Percentiles rank a stretch among this genome's conserved stretches.
These are phyloP conservation scores for Gentiana dahurica DNA, from an alignment of 257 asterid species.

Conservation along the genomic window DNA sequence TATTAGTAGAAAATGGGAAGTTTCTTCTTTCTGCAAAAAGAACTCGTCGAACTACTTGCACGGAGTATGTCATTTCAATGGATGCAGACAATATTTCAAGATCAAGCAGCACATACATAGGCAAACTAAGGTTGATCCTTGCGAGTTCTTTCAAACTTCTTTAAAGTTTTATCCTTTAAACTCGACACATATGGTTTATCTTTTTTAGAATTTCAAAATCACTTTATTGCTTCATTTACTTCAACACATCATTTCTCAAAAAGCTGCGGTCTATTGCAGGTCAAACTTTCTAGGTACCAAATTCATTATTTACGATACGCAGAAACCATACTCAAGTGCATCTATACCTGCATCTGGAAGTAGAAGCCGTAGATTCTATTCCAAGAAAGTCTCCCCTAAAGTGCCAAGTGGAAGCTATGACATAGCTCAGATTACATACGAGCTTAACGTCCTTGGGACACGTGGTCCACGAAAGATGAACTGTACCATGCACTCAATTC, in stretches of 20 bases:
- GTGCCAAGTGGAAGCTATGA: constrained; percentile 82
- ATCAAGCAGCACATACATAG: constrained; percentile 84
- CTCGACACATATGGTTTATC: no score
- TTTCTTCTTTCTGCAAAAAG: constrained; percentile 96
- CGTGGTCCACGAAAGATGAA: constrained; percentile 92
- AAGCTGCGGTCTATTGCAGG: constrained; percentile 24
- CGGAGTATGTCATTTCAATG: constrained; percentile 92
- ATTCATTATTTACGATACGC: constrained; percentile 89
- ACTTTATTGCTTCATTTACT: no score
- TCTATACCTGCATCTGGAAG: constrained; percentile 50
- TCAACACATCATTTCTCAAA: no score
- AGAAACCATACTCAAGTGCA: constrained; percentile 49
- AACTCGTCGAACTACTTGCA: constrained; percentile 90
- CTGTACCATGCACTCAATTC: constrained; percentile 81
- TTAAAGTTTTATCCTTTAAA: no score
- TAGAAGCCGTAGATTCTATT: constrained; percentile 68
- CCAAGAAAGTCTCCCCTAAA: constrained; percentile 80
- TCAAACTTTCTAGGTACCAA: constrained; percentile 94
- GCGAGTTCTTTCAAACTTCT: no score
- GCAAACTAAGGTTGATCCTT: constrained; percentile 59
- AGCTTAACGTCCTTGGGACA: constrained; percentile 87
- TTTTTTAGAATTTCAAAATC: no score
- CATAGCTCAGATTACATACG: constrained; percentile 75
- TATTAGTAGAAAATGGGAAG: constrained; percentile 90
- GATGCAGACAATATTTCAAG: constrained; percentile 84